Percentiles rank a stretch among this genome's conserved stretches.
These are phyloP conservation scores for Populus hybrid DNA, from an alignment of 441 rosid species.

Conservation along the genomic window DNA sequence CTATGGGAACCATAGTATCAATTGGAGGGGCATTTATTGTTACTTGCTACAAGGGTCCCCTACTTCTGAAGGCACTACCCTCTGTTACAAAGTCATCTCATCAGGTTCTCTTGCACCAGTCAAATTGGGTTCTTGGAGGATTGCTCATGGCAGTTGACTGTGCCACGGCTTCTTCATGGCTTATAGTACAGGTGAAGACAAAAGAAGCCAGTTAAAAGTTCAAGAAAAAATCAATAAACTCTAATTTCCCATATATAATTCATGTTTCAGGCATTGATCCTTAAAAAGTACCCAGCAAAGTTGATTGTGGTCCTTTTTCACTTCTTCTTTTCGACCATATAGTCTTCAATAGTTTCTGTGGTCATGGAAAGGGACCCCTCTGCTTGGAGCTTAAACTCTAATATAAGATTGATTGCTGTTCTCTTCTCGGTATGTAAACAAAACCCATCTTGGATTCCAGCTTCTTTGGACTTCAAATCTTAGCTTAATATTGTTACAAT, in stretches of 20 bases:
- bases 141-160: constrained; percentile 20
- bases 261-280: neutral
- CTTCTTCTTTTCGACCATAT: constrained; percentile 11
- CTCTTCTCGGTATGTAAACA: constrained; percentile 1
- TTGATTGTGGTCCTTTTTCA: constrained; percentile 10
- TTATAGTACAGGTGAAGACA: constrained; percentile 17
- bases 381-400: constrained; percentile 17
- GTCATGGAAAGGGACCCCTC: neutral
- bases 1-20: constrained; percentile 35
- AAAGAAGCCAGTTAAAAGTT: neutral
- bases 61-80: constrained; percentile 3
- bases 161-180: constrained; percentile 14
- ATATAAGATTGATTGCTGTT: constrained; percentile 7
- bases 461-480: neutral
- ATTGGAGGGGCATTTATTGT: constrained; percentile 35
- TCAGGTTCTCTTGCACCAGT: neutral
- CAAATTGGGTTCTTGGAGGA: constrained; percentile 36
- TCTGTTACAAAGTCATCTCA: too few species aligned
- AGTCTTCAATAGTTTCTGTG: constrained; percentile 8
- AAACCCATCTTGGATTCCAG: too few species aligned
- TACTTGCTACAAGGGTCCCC: constrained; percentile 35
- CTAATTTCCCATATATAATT: too few species aligned
- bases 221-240: neutral
- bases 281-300: constrained; percentile 8
- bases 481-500: neutral